Conservation (phyloP, 768 basidiomycete species). For the Boletus tomentosulus region DNA sequence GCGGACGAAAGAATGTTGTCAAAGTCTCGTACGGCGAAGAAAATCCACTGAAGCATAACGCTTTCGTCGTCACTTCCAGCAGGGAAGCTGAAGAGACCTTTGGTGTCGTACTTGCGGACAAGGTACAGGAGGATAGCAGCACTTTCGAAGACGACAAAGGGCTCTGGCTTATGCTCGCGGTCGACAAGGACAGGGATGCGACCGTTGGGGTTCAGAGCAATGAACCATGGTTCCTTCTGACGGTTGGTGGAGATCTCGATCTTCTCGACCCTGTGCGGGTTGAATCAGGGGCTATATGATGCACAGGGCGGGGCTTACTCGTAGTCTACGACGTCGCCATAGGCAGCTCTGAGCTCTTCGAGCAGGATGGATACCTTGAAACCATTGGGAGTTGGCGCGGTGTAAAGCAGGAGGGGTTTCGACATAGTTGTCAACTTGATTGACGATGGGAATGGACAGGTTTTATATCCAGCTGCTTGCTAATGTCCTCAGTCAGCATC, state of each 20-base stretch:
- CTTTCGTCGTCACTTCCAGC: constrained; percentile 57
- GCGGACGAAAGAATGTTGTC: background rate
- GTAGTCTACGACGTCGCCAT: constrained; percentile 45
- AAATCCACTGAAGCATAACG: constrained; percentile 81
- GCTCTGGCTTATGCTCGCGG: constrained; percentile 43
- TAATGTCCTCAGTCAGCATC: constrained; percentile 16
- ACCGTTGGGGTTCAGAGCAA: constrained; percentile 69
- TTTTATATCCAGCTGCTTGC: constrained; percentile 18
- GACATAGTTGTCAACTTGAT: constrained; percentile 14
- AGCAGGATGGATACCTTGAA: constrained; percentile 47
- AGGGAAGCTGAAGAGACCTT: constrained; percentile 67
- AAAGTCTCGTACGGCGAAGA: constrained; percentile 57
- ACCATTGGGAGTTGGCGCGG: constrained; percentile 57
- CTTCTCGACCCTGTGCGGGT: constrained; percentile 38
- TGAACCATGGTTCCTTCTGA: constrained; percentile 84
- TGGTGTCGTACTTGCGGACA: constrained; percentile 73
- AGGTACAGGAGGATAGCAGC: constrained; percentile 85
- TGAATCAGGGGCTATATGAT: background rate
- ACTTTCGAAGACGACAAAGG: constrained; percentile 71
- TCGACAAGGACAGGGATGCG: constrained; percentile 69
- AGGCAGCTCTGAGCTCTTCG: constrained; percentile 58
- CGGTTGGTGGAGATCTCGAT: constrained; percentile 59
- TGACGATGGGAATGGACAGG: background rate
- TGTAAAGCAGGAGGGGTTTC: constrained; percentile 31
- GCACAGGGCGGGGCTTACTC: constrained; percentile 34